A percentile compares a stretch with the other conserved stretches of the same genome.
phyloP scores from a whole-genome alignment of 2,329 filamentous ascomycete genomes.

The Apiospora hydei region DNA sequence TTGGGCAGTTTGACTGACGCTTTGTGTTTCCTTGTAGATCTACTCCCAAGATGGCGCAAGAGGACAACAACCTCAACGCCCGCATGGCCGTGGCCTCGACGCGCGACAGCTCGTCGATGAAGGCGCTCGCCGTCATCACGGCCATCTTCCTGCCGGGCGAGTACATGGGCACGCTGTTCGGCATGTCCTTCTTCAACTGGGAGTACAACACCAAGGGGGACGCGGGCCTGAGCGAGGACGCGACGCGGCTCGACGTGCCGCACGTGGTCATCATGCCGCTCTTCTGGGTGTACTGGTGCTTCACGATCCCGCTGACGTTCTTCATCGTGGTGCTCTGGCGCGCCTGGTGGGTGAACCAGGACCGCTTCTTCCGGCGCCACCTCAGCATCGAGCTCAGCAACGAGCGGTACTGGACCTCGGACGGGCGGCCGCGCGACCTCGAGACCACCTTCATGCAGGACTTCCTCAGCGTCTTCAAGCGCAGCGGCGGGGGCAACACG shows the following conservation, averaged over 20 bases:
- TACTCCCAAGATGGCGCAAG: constrained; percentile 58
- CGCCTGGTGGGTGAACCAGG: constrained; percentile 56
- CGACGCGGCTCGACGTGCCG: constrained; percentile 34
- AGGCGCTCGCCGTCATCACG: constrained; percentile 55
- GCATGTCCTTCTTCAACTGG: constrained; percentile 57
- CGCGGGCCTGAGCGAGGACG: constrained; percentile 44
- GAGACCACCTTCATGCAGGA: constrained; percentile 52
- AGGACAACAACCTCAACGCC: constrained; percentile 58
- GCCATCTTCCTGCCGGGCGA: constrained; percentile 57
- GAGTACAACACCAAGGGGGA: constrained; percentile 38
- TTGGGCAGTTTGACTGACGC: no score
- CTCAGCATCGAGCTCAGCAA: constrained; percentile 55
- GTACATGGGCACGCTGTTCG: constrained; percentile 54
- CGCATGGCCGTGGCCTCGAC: constrained; percentile 80
- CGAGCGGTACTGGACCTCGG: constrained; percentile 55
- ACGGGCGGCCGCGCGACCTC: constrained; percentile 50
- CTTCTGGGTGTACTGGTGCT: constrained; percentile 57
- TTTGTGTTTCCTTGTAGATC: constrained; percentile 41
- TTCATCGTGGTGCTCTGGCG: constrained; percentile 52
- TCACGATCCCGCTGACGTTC: constrained; percentile 51
- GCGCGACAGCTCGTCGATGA: constrained; percentile 58
- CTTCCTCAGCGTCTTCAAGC: constrained; percentile 46
- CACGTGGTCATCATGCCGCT: constrained; percentile 46
- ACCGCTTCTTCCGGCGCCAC: constrained; percentile 54
- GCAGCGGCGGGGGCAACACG: constrained; percentile 35